phyloP scores from a whole-genome alignment of 2,329 filamentous ascomycete species.

The Xylogone sp. region DNA sequence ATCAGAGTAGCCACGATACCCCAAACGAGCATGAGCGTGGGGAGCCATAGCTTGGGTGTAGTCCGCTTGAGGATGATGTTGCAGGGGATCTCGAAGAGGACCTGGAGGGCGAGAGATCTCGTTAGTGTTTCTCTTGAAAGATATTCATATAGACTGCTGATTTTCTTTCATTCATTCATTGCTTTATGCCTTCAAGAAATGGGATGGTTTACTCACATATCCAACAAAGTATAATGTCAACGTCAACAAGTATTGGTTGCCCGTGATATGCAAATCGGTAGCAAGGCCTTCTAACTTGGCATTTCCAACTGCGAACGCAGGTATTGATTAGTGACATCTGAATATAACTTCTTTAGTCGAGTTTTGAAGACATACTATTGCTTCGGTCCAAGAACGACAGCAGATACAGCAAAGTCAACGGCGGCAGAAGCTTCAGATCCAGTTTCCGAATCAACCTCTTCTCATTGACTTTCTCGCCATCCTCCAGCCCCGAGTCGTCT shows the following conservation, averaged over 20 bases:
- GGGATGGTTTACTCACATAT: constrained; percentile 35
- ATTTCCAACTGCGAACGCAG: constrained; percentile 48
- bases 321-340: neutral
- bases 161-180: too few relatives aligned
- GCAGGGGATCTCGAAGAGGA: constrained; percentile 58
- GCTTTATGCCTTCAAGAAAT: too few relatives aligned
- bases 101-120: constrained; percentile 7
- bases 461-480: constrained; percentile 43
- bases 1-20: constrained; percentile 49
- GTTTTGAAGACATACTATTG: constrained; percentile 54
- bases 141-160: too few relatives aligned
- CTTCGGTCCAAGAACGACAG: constrained; percentile 54
- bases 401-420: constrained; percentile 51
- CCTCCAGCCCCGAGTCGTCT: constrained; percentile 12
- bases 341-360: too few relatives aligned
- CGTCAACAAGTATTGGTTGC: constrained; percentile 61
- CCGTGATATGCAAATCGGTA: constrained; percentile 48
- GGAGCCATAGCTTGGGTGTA: constrained; percentile 53
- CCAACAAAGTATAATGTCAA: constrained; percentile 64
- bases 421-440: constrained; percentile 47
- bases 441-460: constrained; percentile 54
- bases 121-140: too few relatives aligned
- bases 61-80: constrained; percentile 60
- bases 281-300: constrained; percentile 53
- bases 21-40: constrained; percentile 53